Base-by-base conservation (phyloP, 1,139 yeast species). In the Spencermartinsiella ligniputridi region DNA sequence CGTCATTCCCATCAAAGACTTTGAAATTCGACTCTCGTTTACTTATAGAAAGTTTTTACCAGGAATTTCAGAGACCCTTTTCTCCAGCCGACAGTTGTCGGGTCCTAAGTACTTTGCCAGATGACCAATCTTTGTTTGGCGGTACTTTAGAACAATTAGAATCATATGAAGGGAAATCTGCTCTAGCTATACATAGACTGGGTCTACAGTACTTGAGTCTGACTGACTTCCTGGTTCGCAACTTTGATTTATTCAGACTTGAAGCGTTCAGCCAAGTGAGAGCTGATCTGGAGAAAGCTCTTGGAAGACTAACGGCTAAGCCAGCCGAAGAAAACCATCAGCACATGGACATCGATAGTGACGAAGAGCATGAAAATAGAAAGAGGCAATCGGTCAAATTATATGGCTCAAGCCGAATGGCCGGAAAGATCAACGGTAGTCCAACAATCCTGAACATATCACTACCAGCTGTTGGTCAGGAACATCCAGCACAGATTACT, bases 171-270 rank as follows among this genome's bases (percentile, higher is more conserved):
- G 22, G 36, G n/a, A 17, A 17, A 9, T 33, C 36, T 2, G 50
- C 57, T 2, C 37, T 54, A 5, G 56, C 64, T 3, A 42, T 55
- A 4, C 55, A 57, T 12, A 43, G 53, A 19, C 43, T 59, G 22
- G 57, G 60, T 6, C 47, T 60, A 4, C 67, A 62, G 35, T 70
- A 58, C 45, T 57, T 72, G 8, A 61, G 71, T 2, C 35, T 62
- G 5, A 49, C 60, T 3, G 78, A 73, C 48, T 60, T 66, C 17
- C 39, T 67, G 3, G 39, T 56, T 3, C 60, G 74, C 29, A 46
- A 54, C 1, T 62, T 61, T 35, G 45, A 50, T 9, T 41, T 57
- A 1, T 42, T 46, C 2, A 52, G 62, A 13, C 42, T 47, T 2
- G 62, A 58, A 18, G 38, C 54, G 1, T 55, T 58, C 40, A 46